Conservation (phyloP, 2,329 filamentous ascomycete genomes). For the Ophiostoma tasmaniense region DNA sequence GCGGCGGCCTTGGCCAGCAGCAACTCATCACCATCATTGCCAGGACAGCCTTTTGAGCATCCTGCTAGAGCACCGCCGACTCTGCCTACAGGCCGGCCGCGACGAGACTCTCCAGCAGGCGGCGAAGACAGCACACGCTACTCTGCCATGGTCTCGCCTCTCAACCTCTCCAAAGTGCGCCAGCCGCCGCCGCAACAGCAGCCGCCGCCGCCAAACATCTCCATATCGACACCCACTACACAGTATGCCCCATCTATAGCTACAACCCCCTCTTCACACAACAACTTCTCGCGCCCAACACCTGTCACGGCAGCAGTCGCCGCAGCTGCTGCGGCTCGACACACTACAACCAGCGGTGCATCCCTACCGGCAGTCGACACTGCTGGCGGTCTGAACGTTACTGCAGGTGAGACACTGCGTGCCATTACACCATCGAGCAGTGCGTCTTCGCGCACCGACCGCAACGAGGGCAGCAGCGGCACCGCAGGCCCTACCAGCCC, state of each 20-base stretch:
- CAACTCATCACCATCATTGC: slow-evolving; percentile 15
- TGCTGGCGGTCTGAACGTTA: neutral
- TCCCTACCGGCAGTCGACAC: neutral
- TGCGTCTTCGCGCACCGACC: neutral
- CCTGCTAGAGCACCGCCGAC: slow-evolving; percentile 21
- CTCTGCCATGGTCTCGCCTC: slow-evolving; percentile 23
- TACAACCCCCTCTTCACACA: slow-evolving; percentile 32
- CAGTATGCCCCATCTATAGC: slow-evolving; percentile 25
- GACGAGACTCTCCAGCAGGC: slow-evolving; percentile 37
- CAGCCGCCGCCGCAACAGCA: slow-evolving; percentile 9
- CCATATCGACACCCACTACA: neutral
- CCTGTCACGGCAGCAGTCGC: slow-evolving; percentile 28
- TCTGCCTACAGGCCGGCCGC: slow-evolving; percentile 28
- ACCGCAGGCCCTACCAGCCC: slow-evolving; percentile 24
- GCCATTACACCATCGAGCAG: slow-evolving; percentile 35
- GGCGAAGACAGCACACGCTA: slow-evolving; percentile 30
- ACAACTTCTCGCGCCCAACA: slow-evolving; percentile 51
- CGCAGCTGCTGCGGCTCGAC: slow-evolving; percentile 18
- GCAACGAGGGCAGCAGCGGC: slow-evolving; percentile 15
- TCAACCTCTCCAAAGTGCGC: slow-evolving; percentile 39
- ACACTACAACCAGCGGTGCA: slow-evolving; percentile 5
- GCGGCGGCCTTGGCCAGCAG: slow-evolving; percentile 20
- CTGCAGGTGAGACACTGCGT: slow-evolving; percentile 24
- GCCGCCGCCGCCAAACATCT: slow-evolving; percentile 1
- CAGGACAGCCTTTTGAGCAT: neutral